Evolutionary conservation across 2,329 filamentous ascomycete species (phyloP), one percentile per base, ranked within the genome.

Genomic region (Fusarium sarcochroum): DNA sequence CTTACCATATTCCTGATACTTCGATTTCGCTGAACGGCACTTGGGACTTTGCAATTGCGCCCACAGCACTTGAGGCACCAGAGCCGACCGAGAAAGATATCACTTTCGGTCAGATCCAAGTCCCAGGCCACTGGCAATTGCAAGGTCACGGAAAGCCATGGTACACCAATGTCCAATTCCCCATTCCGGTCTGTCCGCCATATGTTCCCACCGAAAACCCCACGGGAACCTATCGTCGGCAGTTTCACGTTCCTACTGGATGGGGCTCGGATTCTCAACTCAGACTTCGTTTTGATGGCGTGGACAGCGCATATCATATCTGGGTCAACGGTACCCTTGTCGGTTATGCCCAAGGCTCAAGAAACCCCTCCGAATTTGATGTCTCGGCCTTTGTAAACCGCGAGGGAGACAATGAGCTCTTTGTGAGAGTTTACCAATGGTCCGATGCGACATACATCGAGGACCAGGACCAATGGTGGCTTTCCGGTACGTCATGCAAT

Each of bases 291-390:
- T 93, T 92, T 63, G 90, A 93, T 55, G 91, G 91, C 2, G 90
- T 93, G 0, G 90, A 93, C 70, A 90, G 88, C 70, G 88, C 90
- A 0, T 93, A 90, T 70, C 89, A 92, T 75, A 78, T 92, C 13
- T 92, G 86, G 84, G 79, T 93, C 8, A 93, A 93, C 66, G 88
- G 89, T 0, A 74, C 80, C 17, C 78, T 88, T 35, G 80, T 92
- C 3, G 91, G 91, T 4, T 93, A 92, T 71, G 87, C 87, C 4
- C 90, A 93, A 72, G 91, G 90, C 1, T 87, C 87, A 11, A 83
- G 90, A 37, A 93, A 93, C 69, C 84, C 90, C 0, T 84, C 88
- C 9, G 91, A 93, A 73, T 93, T 92, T 69, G 91, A 93, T 63
- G 80, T 93, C 14, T 89, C 88, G 0, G 70, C 79, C 0, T 76